These are phyloP conservation scores for Phytophthora sojae DNA, from an alignment of 352 stramenopile species.

Conservation along the genomic window DNA sequence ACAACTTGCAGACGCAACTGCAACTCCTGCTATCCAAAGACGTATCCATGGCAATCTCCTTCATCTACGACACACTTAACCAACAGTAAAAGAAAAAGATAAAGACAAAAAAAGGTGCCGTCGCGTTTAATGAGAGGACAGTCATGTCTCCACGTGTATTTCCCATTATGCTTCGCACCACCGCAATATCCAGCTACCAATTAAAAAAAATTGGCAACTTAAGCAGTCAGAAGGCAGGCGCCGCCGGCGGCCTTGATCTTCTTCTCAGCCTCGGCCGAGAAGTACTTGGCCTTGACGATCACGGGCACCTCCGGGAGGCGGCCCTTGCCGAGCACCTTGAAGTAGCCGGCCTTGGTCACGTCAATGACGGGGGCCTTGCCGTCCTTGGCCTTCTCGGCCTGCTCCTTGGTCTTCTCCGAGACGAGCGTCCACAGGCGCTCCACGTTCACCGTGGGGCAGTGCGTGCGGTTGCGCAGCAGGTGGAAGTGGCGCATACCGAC, in stretches of 20 bases:
- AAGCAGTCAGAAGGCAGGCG: constrained; percentile 98
- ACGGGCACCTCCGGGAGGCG: constrained; percentile 96
- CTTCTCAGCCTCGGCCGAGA: constrained; percentile 99
- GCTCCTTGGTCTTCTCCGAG: constrained; percentile 97
- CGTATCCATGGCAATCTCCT: constrained; percentile 15
- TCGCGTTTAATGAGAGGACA: constrained; percentile 33
- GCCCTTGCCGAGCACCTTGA: constrained; percentile 99
- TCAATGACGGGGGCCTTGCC: constrained; percentile 99
- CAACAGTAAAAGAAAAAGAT: background rate
- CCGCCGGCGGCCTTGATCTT: constrained; percentile 99
- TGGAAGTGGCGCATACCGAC: constrained; percentile 99
- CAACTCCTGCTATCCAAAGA: constrained; percentile 12
- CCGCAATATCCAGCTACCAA: constrained; percentile 56
- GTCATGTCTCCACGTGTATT: constrained; percentile 68
- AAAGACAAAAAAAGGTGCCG: background rate
- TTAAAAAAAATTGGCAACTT: constrained; percentile 56
- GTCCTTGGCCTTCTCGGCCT: constrained; percentile 94
- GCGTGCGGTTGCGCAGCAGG: constrained; percentile 95
- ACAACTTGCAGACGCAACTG: constrained; percentile 29
- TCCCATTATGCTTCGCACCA: constrained; percentile 83
- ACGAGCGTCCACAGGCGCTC: constrained; percentile 99
- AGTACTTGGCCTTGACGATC: constrained; percentile 99
- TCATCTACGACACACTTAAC: constrained; percentile 9
- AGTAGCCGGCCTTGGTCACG: constrained; percentile 97
- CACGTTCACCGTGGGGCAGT: constrained; percentile 99